These are phyloP conservation scores for Auxenochlorella pyrenoidosa DNA, from an alignment of 139 green algal genomes.

Conservation along the genomic window DNA sequence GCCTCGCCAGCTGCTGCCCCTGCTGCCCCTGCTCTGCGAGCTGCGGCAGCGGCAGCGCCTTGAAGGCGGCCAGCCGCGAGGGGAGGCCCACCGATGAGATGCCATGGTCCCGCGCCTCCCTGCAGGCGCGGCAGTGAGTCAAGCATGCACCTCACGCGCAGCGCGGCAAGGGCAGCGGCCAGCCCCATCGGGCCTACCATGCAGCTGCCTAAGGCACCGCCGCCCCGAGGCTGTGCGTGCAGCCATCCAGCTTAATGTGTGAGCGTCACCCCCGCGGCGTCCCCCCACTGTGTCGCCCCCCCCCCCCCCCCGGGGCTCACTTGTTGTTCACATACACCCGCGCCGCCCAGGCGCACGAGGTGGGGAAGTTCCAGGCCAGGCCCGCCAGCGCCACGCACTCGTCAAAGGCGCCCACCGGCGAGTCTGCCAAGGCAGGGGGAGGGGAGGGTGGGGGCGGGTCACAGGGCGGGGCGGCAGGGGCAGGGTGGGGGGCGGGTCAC, in stretches of 20 bases:
- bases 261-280: no score
- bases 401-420: constrained; percentile 90
- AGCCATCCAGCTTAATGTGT: no score
- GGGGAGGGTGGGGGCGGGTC: background rate
- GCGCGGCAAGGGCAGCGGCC: no score
- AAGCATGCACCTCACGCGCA: no score
- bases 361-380: constrained; percentile 94
- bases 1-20: no score
- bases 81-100: constrained; percentile 80
- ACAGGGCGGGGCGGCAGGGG: no score
- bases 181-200: no score
- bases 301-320: no score
- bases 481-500: no score
- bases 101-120: constrained; percentile 81
- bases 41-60: constrained; percentile 22
- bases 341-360: constrained; percentile 94
- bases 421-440: constrained; percentile 59
- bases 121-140: constrained; percentile 32
- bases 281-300: no score
- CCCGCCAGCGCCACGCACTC: constrained; percentile 91
- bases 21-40: background rate
- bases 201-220: no score
- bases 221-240: no score
- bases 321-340: constrained; percentile 90
- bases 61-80: constrained; percentile 80